Conservation (phyloP, 2,329 filamentous ascomycete genomes). For the Fusarium virguliforme region DNA sequence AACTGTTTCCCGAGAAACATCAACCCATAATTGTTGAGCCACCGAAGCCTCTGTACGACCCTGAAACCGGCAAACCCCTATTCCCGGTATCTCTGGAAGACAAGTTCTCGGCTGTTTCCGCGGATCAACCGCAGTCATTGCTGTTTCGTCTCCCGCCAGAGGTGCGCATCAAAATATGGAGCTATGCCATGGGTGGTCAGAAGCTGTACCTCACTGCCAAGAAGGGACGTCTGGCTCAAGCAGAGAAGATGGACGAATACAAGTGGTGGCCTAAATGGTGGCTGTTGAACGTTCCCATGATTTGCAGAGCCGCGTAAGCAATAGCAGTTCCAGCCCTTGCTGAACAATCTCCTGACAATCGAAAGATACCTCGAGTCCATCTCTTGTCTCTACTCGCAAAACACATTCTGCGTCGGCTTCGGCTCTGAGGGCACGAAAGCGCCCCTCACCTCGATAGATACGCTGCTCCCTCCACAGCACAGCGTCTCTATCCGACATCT, state of each 20-base stretch:
- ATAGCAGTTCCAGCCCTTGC: not conserved
- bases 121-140: not conserved
- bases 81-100: not conserved
- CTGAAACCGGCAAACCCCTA: not conserved
- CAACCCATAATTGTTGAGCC: not conserved
- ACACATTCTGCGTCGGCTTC: not conserved
- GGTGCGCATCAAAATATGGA: not conserved
- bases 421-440: not conserved
- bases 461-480: not conserved
- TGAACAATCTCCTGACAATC: not conserved
- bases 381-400: not conserved
- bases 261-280: not conserved
- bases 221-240: not conserved
- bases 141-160: slow-evolving; percentile 7
- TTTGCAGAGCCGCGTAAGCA: slow-evolving; percentile 3
- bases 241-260: slow-evolving; percentile 5
- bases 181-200: not conserved
- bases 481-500: slow-evolving; percentile 1
- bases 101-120: not conserved
- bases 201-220: not conserved
- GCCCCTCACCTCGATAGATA: not conserved
- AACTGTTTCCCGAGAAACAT: slow-evolving; percentile 4
- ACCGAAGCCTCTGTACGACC: not conserved
- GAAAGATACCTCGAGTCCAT: slow-evolving; percentile 1
- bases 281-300: not conserved